Evolutionary conservation across 352 stramenopile species (phyloP).

Genomic region (Peronospora belbahrii): DNA sequence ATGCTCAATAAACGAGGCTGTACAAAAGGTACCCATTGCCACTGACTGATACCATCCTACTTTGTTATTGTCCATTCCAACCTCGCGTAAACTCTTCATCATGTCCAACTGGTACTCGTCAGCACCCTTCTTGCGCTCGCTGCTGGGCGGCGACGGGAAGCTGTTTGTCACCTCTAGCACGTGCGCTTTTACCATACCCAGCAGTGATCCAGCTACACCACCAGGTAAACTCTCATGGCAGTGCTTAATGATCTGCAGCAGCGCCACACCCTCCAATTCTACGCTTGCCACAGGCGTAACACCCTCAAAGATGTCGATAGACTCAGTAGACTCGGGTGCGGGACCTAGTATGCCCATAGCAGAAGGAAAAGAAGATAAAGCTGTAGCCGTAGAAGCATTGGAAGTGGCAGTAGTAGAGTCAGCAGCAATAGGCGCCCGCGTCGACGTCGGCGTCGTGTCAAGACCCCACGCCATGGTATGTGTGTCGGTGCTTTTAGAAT

Average conservation of each 20-base stretch:
- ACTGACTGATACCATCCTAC: constrained; percentile 98
- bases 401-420: neutral
- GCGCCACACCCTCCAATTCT: constrained; percentile 71
- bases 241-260: constrained; percentile 97
- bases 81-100: constrained; percentile 97
- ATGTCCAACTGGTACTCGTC: constrained; percentile 98
- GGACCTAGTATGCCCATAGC: constrained; percentile 11
- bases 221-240: constrained; percentile 93
- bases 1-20: constrained; percentile 89
- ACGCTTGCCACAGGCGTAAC: constrained; percentile 58
- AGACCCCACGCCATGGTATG: constrained; percentile 55
- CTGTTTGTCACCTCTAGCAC: constrained; percentile 96
- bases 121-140: constrained; percentile 69
- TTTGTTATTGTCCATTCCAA: constrained; percentile 99
- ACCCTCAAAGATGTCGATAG: constrained; percentile 67
- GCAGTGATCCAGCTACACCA: constrained; percentile 92
- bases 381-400: neutral
- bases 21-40: constrained; percentile 95
- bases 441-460: constrained; percentile 28
- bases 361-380: constrained; percentile 1
- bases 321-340: constrained; percentile 26
- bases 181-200: constrained; percentile 90
- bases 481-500: constrained; percentile 17
- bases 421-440: constrained; percentile 15
- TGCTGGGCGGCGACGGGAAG: constrained; percentile 90